These are phyloP conservation scores for Roridomyces roridus DNA, from an alignment of 768 basidiomycete species.

Conservation along the genomic window DNA sequence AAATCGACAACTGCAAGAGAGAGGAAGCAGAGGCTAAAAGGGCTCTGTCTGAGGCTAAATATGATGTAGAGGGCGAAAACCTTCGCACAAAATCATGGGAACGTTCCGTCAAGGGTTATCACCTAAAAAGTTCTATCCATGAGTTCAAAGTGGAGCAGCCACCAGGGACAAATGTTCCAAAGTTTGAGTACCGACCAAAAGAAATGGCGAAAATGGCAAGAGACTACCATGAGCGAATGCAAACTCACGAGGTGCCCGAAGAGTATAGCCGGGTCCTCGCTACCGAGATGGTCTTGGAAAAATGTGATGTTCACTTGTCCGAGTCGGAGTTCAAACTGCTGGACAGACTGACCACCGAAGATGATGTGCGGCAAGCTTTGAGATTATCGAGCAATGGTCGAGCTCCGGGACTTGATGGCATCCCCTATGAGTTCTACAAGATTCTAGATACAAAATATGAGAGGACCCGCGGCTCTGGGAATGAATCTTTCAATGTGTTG, in stretches of 20 bases:
- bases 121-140: not conserved
- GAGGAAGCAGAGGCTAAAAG: too few relatives aligned
- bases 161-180: not conserved
- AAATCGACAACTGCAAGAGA: too few relatives aligned
- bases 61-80: not conserved
- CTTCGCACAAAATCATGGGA: not conserved
- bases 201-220: not conserved
- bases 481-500: not conserved
- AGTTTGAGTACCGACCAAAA: not conserved
- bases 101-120: not conserved
- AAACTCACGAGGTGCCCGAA: not conserved
- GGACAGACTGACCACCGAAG: not conserved
- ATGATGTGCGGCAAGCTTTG: not conserved
- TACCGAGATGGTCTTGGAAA: not conserved
- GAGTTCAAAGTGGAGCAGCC: not conserved
- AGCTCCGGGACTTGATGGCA: constrained; percentile 2
- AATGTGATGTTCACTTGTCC: not conserved
- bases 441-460: not conserved
- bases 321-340: not conserved
- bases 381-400: not conserved
- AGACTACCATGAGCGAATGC: not conserved
- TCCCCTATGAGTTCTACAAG: constrained; percentile 26
- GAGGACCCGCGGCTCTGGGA: not conserved
- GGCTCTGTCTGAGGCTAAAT: not conserved
- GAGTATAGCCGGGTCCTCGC: not conserved